Conservation (phyloP, 2,329 filamentous ascomycete genomes). For the Capronia americana region DNA sequence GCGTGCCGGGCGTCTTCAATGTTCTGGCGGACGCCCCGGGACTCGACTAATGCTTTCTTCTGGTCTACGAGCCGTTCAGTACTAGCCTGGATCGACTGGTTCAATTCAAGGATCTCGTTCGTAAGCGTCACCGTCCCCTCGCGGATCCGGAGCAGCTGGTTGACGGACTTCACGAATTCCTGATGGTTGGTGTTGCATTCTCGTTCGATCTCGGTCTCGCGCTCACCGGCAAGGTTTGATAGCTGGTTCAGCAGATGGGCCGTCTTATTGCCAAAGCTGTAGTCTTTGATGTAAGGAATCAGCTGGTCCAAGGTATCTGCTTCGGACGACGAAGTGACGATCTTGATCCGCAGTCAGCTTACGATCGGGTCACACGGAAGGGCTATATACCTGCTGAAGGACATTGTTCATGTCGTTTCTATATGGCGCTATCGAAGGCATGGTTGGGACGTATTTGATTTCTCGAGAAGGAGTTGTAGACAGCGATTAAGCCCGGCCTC, state of each 20-base stretch:
- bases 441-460: conserved; percentile 26
- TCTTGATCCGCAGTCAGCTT: conserved; percentile 60
- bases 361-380: neutral
- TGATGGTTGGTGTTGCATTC: conserved; percentile 97
- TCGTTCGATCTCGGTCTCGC: conserved; percentile 88
- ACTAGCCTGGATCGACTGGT: conserved; percentile 92
- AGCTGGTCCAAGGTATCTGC: conserved; percentile 94
- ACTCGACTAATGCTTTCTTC: conserved; percentile 93
- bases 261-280: conserved; percentile 75
- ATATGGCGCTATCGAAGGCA: conserved; percentile 46
- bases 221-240: conserved; percentile 80
- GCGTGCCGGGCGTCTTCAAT: conserved; percentile 91
- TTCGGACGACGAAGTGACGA: conserved; percentile 89
- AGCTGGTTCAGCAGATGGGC: conserved; percentile 77
- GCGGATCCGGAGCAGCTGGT: conserved; percentile 88
- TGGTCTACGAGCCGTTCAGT: conserved; percentile 93
- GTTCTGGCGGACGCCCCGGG: conserved; percentile 88
- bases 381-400: conserved; percentile 47
- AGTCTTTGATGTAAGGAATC: conserved; percentile 92
- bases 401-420: conserved; percentile 49
- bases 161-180: conserved; percentile 92
- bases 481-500: neutral
- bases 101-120: conserved; percentile 87
- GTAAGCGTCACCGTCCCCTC: conserved; percentile 90
- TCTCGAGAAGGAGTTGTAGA: neutral